Base-by-base conservation (phyloP, 2,329 filamentous ascomycete genomes). In the Fusarium chuoi region DNA sequence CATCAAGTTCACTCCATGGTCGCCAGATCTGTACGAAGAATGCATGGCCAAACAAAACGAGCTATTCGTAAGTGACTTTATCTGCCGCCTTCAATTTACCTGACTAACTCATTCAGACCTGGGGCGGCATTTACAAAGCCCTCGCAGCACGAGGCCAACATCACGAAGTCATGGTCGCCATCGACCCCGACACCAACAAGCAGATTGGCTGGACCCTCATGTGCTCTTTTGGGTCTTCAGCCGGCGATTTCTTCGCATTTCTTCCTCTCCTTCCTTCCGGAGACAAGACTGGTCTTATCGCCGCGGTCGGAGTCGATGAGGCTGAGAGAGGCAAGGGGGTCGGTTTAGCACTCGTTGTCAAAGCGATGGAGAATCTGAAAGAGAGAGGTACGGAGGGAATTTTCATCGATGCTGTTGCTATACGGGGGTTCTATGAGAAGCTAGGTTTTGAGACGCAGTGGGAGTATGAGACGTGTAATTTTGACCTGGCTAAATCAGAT, bases 131-230 rank as follows among this genome's bases (percentile, higher is more conserved):
- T 1, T 78, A 78, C 8, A 42, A 74, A 49, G 39, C 42, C 9
- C 45, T 78, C 13, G 77, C 77, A 14, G 58, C 58, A 3, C 61
- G 57, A 2, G 54, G 55, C 3, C 72, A 78, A 20, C 65, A 77
- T 6, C 55, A 75, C 3, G 65, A 78, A 61, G 73, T 70, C 0
- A 44, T 78, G 51, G 77, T 78, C 6, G 77, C 77, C 8, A 73
- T 78, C 4, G 74, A 78, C 4, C 67, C 77, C 0, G 74, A 78
- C 1, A 78, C 72, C 2, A 76, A 78, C 3, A 65, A 64, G 17
- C 77, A 78, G 26, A 68, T 78, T 13, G 77, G 77, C 20, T 78
- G 77, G 77, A 77, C 77, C 0, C 56, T 78, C 1, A 78, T 78
- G 75, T 77, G 70, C 45, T 77, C 75, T 2, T 60, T 51, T 8